Percentiles rank a stretch among this genome's conserved stretches.
Evolutionary conservation across 768 basidiomycete species (phyloP).

Genomic region (Rhodosporidiobolus odoratus): DNA sequence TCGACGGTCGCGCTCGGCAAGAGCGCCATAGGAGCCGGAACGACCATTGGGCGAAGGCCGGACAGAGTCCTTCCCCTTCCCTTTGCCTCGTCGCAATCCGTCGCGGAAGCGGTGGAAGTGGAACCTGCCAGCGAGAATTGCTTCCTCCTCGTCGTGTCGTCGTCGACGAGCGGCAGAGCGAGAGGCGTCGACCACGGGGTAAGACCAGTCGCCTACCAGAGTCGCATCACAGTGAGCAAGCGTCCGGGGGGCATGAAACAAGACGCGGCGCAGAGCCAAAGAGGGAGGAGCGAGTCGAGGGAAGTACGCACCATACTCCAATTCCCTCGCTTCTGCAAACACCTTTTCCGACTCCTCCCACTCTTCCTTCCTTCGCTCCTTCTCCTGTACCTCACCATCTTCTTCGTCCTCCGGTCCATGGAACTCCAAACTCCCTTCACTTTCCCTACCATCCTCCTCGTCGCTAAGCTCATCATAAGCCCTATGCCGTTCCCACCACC

Average conservation of each 20-base stretch:
- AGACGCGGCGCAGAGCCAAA: background rate
- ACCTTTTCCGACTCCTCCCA: slow-evolving; percentile 56
- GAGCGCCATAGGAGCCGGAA: slow-evolving; percentile 28
- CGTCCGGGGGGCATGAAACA: background rate
- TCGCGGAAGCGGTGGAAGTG: slow-evolving; percentile 11
- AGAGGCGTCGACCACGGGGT: slow-evolving; percentile 42
- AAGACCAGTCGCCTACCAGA: slow-evolving; percentile 38
- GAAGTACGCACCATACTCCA: slow-evolving; percentile 72
- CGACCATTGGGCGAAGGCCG: slow-evolving; percentile 28
- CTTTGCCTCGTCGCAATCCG: slow-evolving; percentile 30
- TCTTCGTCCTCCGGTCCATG: slow-evolving; percentile 62
- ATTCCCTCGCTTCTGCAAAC: slow-evolving; percentile 67
- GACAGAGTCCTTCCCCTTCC: slow-evolving; percentile 61
- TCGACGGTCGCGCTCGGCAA: slow-evolving; percentile 7
- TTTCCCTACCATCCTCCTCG: slow-evolving; percentile 24
- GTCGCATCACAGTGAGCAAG: background rate
- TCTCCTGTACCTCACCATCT: slow-evolving; percentile 66
- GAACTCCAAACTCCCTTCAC: slow-evolving; percentile 59
- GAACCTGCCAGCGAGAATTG: slow-evolving; percentile 53
- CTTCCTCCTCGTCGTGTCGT: slow-evolving; percentile 81
- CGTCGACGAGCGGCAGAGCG: slow-evolving; percentile 52
- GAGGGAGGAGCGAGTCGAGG: no score
- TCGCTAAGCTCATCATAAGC: slow-evolving; percentile 43
- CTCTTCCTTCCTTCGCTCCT: slow-evolving; percentile 54
- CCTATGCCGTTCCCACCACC: slow-evolving; percentile 38